Base-by-base conservation (phyloP, 805 yeast species). In the Barnettozyma sp. region DNA sequence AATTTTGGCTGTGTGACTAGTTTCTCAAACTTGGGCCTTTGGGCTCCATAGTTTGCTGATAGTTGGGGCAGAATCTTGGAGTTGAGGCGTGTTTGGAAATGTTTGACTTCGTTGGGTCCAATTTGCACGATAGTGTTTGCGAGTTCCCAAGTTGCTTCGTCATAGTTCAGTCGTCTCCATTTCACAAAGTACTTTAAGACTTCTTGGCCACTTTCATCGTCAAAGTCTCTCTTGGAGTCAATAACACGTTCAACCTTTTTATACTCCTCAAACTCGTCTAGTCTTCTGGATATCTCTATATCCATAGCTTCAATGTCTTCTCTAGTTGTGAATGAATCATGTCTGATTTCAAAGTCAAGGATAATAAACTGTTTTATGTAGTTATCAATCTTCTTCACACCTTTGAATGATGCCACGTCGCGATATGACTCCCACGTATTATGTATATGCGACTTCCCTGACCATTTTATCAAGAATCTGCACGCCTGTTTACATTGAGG, bases 301-400 rank as follows among this genome's bases (percentile, higher is more conserved):
- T 87, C 95, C 87, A 90, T 80, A 15, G 86, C 80, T 58, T 90
- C 98, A 26, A 90, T 68, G 46, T 92, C 97, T 60, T 90, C 98
- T 36, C 82, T 73, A 1, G 96, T 85, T 4, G 94, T 84, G 40
- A 65, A 59, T 0, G 95, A 83, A 52, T 90, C 97, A 31, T 65
- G 66, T 47, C 95, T 71, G 29, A 87, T 69, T 51, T 83, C 83
- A 48, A 74, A 73, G 52, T 88, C 96, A 40, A 71, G 61, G 6
- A 83, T 62, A 37, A 92, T 76, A 51, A 62, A 76, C 49, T 81
- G 86, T 52, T 80, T 82, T 55, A 88, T 81, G 59, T 87, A 92
- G 60, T 92, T 92, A 41, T 90, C 97, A 15, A 92, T 72, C 46
- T 81, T 79, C 56, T 94, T 84, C 47, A 74, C 66, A 28, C 99